phyloP scores from a whole-genome alignment of 768 basidiomycete species.

The Mycena latifolia region DNA sequence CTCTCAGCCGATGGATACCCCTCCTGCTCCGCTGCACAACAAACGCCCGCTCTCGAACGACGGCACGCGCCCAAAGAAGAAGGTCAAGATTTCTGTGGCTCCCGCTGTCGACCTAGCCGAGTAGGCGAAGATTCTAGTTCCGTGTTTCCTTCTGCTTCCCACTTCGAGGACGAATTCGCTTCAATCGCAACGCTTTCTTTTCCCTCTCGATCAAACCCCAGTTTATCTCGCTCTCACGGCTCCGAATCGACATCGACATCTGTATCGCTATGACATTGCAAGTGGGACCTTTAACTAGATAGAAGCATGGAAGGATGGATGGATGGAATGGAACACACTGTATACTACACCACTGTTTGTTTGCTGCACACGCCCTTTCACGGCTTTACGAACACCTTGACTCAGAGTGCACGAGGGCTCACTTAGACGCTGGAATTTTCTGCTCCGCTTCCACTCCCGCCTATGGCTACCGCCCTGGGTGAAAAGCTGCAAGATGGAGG shows the following conservation, averaged over 20 bases:
- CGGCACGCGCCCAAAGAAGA: slow-evolving; percentile 61
- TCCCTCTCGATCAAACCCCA: slow-evolving; percentile 6
- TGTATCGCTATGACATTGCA: slow-evolving; percentile 22
- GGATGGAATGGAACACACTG: slow-evolving; percentile 14
- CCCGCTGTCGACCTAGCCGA: slow-evolving; percentile 81
- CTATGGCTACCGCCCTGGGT: no score
- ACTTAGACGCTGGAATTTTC: no score
- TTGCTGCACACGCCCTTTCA: background rate
- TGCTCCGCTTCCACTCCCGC: no score
- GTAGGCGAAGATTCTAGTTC: slow-evolving; percentile 45
- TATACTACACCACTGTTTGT: background rate
- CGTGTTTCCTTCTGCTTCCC: slow-evolving; percentile 4
- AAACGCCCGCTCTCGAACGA: slow-evolving; percentile 38
- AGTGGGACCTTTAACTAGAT: slow-evolving; percentile 4
- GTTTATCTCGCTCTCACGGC: slow-evolving; percentile 5
- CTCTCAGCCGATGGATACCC: slow-evolving; percentile 43
- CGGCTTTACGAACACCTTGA: no score
- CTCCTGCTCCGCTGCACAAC: slow-evolving; percentile 38
- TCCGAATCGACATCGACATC: slow-evolving; percentile 7
- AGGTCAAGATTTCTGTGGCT: slow-evolving; percentile 79
- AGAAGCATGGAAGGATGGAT: slow-evolving; percentile 16
- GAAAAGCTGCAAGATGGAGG: no score
- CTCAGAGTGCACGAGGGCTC: no score
- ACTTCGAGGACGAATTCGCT: slow-evolving; percentile 8
- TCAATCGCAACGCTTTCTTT: slow-evolving; percentile 2